phyloP scores from a whole-genome alignment of 2,329 filamentous ascomycete species.

The Aspergillus sojae region DNA sequence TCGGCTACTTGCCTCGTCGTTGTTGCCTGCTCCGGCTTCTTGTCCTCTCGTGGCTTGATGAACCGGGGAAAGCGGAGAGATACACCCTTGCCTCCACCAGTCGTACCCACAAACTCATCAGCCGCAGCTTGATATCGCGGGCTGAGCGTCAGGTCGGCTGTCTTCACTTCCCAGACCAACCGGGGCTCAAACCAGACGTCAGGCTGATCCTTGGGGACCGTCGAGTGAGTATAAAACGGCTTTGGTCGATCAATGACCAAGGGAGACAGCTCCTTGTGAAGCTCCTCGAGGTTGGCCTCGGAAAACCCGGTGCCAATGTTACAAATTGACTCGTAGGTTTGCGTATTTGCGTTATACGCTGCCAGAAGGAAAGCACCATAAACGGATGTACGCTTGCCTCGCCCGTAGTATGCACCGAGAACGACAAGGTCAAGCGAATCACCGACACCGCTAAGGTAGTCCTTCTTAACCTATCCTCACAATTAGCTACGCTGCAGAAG shows the following conservation, averaged over 20 bases:
- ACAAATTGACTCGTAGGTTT: conserved; percentile 93
- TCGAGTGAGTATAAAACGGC: conserved; percentile 88
- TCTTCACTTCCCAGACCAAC: conserved; percentile 97
- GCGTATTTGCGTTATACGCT: conserved; percentile 79
- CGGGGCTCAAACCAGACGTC: conserved; percentile 98
- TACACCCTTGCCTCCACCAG: conserved; percentile 74
- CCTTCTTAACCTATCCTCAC: conserved; percentile 78
- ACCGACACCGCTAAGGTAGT: conserved; percentile 90
- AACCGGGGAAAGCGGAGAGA: conserved; percentile 90
- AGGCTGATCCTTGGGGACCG: conserved; percentile 85
- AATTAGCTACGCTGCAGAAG: conserved; percentile 8
- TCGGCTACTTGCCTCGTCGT: conserved; percentile 84
- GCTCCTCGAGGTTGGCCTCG: conserved; percentile 86
- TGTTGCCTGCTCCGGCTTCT: conserved; percentile 91
- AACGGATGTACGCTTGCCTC: conserved; percentile 91
- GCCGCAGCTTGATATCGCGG: conserved; percentile 91
- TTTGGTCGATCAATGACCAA: conserved; percentile 88
- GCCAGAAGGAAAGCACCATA: conserved; percentile 96
- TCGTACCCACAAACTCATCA: conserved; percentile 73
- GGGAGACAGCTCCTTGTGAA: conserved; percentile 73
- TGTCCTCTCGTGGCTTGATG: conserved; percentile 89
- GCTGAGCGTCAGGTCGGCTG: conserved; percentile 88
- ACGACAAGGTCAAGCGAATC: conserved; percentile 97
- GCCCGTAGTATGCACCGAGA: conserved; percentile 89
- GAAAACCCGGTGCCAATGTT: conserved; percentile 98